phyloP scores from a whole-genome alignment of 1,284 basidiomycete genomes.

The Fomitopsis schrenkii region DNA sequence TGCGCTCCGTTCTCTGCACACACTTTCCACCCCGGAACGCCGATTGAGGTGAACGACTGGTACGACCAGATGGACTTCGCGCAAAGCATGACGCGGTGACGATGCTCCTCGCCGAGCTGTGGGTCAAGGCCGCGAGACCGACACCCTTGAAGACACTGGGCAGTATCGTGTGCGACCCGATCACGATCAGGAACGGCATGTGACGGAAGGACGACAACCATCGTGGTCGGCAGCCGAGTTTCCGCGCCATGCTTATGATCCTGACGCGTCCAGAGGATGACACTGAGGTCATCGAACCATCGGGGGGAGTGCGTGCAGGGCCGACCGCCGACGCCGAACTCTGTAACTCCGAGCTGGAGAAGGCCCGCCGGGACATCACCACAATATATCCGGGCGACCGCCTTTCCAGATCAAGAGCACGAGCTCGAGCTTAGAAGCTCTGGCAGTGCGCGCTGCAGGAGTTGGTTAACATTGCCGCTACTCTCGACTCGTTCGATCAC shows the following conservation, averaged over 20 bases:
- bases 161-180: neutral
- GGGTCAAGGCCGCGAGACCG: neutral
- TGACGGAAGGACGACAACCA: neutral
- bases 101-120: neutral
- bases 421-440: no score
- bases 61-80: neutral
- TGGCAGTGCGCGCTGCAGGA: neutral
- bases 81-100: neutral
- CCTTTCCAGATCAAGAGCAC: no score
- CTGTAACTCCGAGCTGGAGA: neutral
- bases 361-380: no score
- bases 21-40: neutral
- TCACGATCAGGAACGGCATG: neutral
- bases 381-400: no score
- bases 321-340: neutral
- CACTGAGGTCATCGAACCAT: neutral
- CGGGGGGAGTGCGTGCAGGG: neutral
- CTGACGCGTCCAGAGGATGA: neutral
- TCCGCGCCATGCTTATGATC: neutral
- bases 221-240: neutral
- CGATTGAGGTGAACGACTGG: neutral
- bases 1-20: neutral
- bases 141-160: neutral
- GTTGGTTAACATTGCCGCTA: neutral
- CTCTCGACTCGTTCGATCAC: neutral